Evolutionary conservation across 805 yeast species (phyloP), one percentile per base, ranked within the genome.

Genomic region (Ascoidea tarda): DNA sequence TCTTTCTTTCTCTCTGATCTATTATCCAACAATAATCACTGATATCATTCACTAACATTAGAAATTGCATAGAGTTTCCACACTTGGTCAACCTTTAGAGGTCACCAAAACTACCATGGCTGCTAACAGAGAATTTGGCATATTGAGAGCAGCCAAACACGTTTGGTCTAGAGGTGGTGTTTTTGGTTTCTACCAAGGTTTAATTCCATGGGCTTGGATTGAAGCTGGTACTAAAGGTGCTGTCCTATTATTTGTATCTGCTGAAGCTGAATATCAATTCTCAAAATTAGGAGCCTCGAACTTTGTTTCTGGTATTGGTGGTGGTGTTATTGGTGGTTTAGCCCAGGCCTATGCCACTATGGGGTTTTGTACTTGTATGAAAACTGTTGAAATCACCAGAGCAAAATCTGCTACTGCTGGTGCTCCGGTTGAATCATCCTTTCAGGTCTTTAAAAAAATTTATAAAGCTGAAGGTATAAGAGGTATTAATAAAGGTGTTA

Each of bases 151-250:
- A 32, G 75, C 82, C 51, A 75, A 75, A 54, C 74, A 80, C 46
- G 90, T 93, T 56, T 88, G 95, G 93, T 76, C 93, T 14, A 81
- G 99, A 63, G 99, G 99, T 59, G 99, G 99, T 51, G 62, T 84
- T 16, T 65, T 78, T 33, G 99, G 98, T 0, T 93, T 90, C 71
- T 93, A 90, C 70, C 99, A 93, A 69, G 99, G 99, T 38, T 75
- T 93, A 65, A 90, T 91, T 58, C 99, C 99, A 49, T 93, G 99
- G 99, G 99, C 98, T 5, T 90, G 98, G 97, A 86, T 93, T 60
- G 99, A 91, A 69, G 99, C 96, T 6, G 86, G 96, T n/a, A 93
- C 99, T 45, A 93, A 93, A 68, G 99, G 99, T 66, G 97, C 98
- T 5, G 96, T 90, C 6, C 74, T 93, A 53, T 74, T 93, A 59